Conservation (phyloP, 305 asterid species). For the Fraxinus floribunda region DNA sequence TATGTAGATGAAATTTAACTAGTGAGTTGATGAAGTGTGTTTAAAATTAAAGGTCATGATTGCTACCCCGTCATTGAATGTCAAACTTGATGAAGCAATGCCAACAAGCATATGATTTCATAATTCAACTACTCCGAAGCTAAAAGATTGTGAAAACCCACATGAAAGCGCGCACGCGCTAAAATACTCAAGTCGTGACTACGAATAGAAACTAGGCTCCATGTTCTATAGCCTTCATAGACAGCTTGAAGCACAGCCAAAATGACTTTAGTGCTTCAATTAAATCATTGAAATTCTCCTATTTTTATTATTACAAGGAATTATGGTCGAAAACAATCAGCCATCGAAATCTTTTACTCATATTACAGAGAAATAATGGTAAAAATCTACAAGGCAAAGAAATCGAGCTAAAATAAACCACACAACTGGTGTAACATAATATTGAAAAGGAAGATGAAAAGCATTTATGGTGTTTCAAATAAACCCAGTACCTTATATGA, state of each 20-base stretch:
- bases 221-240: neutral
- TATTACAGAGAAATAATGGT: conserved; percentile 27
- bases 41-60: neutral
- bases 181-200: neutral
- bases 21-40: neutral
- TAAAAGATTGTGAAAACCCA: neutral
- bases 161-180: neutral
- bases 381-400: conserved; percentile 46
- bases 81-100: neutral
- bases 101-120: neutral
- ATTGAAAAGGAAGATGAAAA: conserved; percentile 27
- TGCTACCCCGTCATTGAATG: neutral
- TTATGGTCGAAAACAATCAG: conserved; percentile 14
- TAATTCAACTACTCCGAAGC: neutral
- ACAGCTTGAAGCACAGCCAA: conserved; percentile 13
- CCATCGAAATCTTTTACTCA: neutral
- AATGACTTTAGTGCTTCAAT: conserved; percentile 12
- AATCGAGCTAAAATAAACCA: conserved; percentile 43
- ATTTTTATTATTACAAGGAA: conserved; percentile 33
- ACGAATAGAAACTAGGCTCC: neutral
- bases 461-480: conserved; percentile 3
- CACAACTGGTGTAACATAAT: conserved; percentile 30
- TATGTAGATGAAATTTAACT: neutral
- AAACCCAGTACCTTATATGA: neutral
- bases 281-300: neutral